These are phyloP conservation scores for Fistulifera pelliculosa DNA, from an alignment of 108 stramenopile genomes.

Conservation along the genomic window DNA sequence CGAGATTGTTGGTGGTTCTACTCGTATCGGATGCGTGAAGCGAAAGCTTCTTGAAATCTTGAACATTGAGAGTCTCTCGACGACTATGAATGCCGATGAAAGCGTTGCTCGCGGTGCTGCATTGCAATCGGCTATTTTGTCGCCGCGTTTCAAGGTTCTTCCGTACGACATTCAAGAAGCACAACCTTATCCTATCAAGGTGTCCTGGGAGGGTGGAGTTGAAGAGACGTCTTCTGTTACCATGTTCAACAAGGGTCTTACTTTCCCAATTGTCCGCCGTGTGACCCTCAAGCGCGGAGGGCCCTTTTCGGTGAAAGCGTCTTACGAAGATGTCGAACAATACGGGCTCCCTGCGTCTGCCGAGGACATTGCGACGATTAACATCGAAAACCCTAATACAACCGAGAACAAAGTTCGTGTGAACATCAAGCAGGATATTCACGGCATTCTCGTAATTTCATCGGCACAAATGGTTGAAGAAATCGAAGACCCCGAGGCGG, in stretches of 20 bases:
- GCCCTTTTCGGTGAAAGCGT: conserved; percentile 64
- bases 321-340: conserved; percentile 50
- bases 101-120: conserved; percentile 93
- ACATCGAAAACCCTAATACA: conserved; percentile 56
- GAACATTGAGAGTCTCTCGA: conserved; percentile 46
- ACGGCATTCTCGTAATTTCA: conserved; percentile 81
- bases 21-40: conserved; percentile 89
- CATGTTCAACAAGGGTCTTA: conserved; percentile 88
- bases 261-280: conserved; percentile 88
- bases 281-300: conserved; percentile 80
- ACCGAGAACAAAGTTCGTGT: conserved; percentile 88
- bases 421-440: conserved; percentile 92
- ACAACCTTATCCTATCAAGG: conserved; percentile 80
- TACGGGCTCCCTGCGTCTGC: conserved; percentile 36
- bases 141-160: conserved; percentile 94
- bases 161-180: conserved; percentile 89
- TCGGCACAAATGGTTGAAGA: conserved; percentile 96
- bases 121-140: conserved; percentile 94
- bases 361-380: conserved; percentile 56
- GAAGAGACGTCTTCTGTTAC: conserved; percentile 48
- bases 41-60: conserved; percentile 62
- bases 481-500: conserved; percentile 69
- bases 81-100: conserved; percentile 99
- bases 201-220: conserved; percentile 83
- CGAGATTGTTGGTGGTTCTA: conserved; percentile 95